Evolutionary conservation across 192 early-diverging fungal genomes (phyloP), one percentile per base, ranked within the genome.

Genomic region (Helicostylum pulchrum): DNA sequence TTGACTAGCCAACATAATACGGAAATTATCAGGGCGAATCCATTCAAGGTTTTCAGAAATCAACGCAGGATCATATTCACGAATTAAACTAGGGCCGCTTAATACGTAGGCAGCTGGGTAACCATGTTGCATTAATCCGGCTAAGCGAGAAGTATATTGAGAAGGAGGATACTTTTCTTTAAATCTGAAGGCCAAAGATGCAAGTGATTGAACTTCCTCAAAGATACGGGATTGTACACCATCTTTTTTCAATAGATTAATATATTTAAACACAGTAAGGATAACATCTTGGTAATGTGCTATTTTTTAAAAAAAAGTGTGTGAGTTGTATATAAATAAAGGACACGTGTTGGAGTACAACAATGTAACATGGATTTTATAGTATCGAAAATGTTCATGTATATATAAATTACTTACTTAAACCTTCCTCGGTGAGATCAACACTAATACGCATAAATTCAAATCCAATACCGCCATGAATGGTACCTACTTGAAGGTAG

Each of bases 361-460:
- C 26, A 26, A 39, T 39, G 36, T 39, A 39, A 39, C 36, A 39
- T 39, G 0, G 17, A 57, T 39, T 26, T 26, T 26, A 26, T 26
- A 26, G 26, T 26, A 26, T 26, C 26, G 26, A 26, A 26, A 26
- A 26, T 26, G 26, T 2, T 26, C 26, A 39, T 39, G 9, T 39
- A 39, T 39, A 36, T 36, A 39, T 39, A 39, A 39, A 39, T 6
- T 12, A 48, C 46, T 80, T 73, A 66, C 76, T 77, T 53, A 89
- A 70, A 10, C 95, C 95, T 46, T 87, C 82, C 68, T 89, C 87
- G 5, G 96, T 97, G 61, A 99, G 79, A 65, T 88, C 88, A 42
- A 96, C 74, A 14, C 78, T 80, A 58, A 99, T 83, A 69, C 85
- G 90, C 81, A 96, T 92, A 70, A 97, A 86, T 46, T 87, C 80